Evolutionary conservation across 257 asterid species (phyloP), one percentile per base, ranked within the genome.

Genomic region (Prunella vulgaris): DNA sequence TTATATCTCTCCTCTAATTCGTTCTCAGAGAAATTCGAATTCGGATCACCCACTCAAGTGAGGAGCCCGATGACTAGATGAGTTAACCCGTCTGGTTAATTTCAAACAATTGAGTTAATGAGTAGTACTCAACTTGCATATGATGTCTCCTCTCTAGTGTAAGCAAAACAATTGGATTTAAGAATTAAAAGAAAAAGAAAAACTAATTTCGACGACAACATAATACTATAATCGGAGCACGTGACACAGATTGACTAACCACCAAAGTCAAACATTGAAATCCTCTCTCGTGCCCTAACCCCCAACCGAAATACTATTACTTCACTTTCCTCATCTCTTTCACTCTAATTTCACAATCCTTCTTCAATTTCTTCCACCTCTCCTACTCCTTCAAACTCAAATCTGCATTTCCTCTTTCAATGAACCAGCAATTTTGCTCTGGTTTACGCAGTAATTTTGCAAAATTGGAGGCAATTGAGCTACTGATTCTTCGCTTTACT

Each of bases 201-300:
- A 33, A 28, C 10, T 67, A 13, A 35, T 61, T 49, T 22, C 37
- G 20, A 24, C 2, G 38, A 40, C 7, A 40, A 32, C 66, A 28
- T 73, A 54, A 10, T 59, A 15, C n/a, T 67, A n/a, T 44, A 44
- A n/a, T 46, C 15, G 53, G 18, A 42, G 67, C 77, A 57, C 68
- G 77, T 21, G 68, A 65, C 28, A 28, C 70, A 24, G 28, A 63
- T 60, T 53, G 71, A 72, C 66, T 53, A 17, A 58, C 21, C 28
- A 54, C 77, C 33, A 24, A 73, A 27, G 18, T 25, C 58, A 56
- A 56, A 24, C 10, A 24, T 13, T 65, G 12, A 59, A 57, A 32
- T 28, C 68, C 63, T 63, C 27, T 73, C 72, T 32, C 69, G 68
- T 44, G 73, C 78, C 77, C 77, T 73, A 57, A 57, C 58, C 60